Base-by-base conservation (phyloP, 1,284 basidiomycete species). In the Tylopilus orsonianus region DNA sequence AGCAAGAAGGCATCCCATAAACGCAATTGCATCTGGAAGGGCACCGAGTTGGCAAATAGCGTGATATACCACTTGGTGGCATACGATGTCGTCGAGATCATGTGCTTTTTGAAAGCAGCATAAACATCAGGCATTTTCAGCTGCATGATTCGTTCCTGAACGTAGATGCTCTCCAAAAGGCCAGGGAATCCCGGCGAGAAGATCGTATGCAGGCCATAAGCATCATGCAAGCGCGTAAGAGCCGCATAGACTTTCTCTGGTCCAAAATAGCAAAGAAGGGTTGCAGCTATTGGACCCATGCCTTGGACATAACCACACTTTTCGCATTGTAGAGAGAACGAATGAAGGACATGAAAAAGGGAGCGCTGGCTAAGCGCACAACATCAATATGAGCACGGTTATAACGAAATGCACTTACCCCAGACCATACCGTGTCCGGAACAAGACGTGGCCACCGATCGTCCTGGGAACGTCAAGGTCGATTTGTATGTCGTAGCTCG, bases 21-120 rank as follows among this genome's bases (percentile, higher is more conserved):
- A 49, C 97, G 79, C 33, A 99, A 72, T 72, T 97, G 94, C 37
- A 88, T 93, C 69, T 94, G 90, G 67, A 97, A 99, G 12, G 96
- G 94, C n/a, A 99, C 85, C 1, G 89, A 89, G 65, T 97, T 97
- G 44, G 93, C 85, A 61, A 95, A 96, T 14, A 99, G 75, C 2
- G 97, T 99, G 67, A 99, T 99, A 70, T 97, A 99, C 95, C 96
- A 99, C 69, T 97, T 97, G 2, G 96, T 98, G 26, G 93, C 96
- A 69, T 96, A 99, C 14, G 92, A 85, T 33, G 93, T 95, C 4
- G 91, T 93, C 5, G 88, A 90, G 54, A 99, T 88, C 79, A 83
- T 88, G 58, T 97, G 85, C 54, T 82, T 85, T 71, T 86, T 82
- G 68, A 98, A 92, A 16, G 87, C 83, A 24, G 73, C 74, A 59